phyloP scores from a whole-genome alignment of 1,284 basidiomycete genomes.

The Ganoderma boninense region DNA sequence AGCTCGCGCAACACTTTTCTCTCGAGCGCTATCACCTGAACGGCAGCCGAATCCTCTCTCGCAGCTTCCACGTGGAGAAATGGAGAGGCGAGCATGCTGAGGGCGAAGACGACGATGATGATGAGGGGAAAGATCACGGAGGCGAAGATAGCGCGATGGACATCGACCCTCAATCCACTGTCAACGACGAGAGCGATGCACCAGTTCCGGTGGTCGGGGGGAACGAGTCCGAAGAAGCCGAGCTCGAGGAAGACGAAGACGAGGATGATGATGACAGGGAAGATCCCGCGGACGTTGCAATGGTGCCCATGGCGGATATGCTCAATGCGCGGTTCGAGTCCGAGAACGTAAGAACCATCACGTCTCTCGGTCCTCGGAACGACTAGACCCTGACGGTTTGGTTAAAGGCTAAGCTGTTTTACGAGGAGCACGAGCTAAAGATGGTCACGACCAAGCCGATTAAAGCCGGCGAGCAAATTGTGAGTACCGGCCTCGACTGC shows the following conservation, averaged over 20 bases:
- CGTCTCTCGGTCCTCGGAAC: background rate
- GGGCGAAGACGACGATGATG: constrained; percentile 61
- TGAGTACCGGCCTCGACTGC: constrained; percentile 47
- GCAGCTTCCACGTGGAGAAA: constrained; percentile 84
- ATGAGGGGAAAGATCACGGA: constrained; percentile 39
- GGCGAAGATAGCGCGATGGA: constrained; percentile 47
- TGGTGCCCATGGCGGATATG: constrained; percentile 98
- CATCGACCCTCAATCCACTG: constrained; percentile 59
- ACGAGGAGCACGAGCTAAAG: constrained; percentile 75
- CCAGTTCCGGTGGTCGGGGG: constrained; percentile 37
- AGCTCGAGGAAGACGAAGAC: constrained; percentile 41
- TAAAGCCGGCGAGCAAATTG: constrained; percentile 87
- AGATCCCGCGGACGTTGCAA: constrained; percentile 79
- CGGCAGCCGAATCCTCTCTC: constrained; percentile 93
- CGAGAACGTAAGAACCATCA: constrained; percentile 74
- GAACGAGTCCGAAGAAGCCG: constrained; percentile 37
- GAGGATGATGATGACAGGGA: constrained; percentile 69
- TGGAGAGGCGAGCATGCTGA: constrained; percentile 51
- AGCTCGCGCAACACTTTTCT: constrained; percentile 65
- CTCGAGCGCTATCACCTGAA: constrained; percentile 87
- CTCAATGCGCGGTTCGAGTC: constrained; percentile 88
- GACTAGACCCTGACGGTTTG: background rate
- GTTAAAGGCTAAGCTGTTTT: constrained; percentile 82
- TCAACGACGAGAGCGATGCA: constrained; percentile 29
- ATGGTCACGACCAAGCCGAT: constrained; percentile 88